Conservation (phyloP, 179 eudicot species). For the Carnegiea gigantea region DNA sequence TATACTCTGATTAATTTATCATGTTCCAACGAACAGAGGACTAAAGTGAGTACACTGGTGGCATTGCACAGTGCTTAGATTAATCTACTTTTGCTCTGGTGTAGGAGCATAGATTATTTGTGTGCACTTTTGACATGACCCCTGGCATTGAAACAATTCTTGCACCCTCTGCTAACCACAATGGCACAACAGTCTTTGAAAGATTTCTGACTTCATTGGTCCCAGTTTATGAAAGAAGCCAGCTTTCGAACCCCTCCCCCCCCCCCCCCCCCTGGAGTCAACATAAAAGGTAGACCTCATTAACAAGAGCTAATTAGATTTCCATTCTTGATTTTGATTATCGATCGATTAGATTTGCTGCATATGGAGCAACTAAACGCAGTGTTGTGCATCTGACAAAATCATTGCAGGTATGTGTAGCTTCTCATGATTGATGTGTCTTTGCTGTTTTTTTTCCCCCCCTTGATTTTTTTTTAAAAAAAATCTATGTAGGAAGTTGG, state of each 20-base stretch:
- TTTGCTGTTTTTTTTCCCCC: background rate
- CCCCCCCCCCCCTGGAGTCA: too few species aligned
- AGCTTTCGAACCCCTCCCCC: too few species aligned
- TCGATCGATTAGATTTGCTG: constrained; percentile 76
- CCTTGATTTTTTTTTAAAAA: too few species aligned
- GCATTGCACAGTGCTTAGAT: too few species aligned
- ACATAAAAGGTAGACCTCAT: background rate
- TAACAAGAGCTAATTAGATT: background rate
- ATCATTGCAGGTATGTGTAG: constrained; percentile 66
- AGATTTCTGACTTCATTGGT: background rate
- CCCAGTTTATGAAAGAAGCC: background rate
- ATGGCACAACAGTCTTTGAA: too few species aligned
- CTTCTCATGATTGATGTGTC: constrained; percentile 11
- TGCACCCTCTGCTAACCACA: too few species aligned
- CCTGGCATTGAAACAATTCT: background rate
- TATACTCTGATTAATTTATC: background rate
- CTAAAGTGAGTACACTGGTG: background rate
- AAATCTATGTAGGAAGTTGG: background rate
- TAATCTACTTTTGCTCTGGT: too few species aligned
- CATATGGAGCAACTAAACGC: constrained; percentile 97
- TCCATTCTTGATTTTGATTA: background rate
- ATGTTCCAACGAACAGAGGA: background rate
- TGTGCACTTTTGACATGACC: background rate
- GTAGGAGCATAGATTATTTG: too few species aligned
- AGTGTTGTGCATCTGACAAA: constrained; percentile 96